These are phyloP conservation scores for Diaporthe batatas DNA, from an alignment of 2,329 filamentous ascomycete species.

Conservation along the genomic window DNA sequence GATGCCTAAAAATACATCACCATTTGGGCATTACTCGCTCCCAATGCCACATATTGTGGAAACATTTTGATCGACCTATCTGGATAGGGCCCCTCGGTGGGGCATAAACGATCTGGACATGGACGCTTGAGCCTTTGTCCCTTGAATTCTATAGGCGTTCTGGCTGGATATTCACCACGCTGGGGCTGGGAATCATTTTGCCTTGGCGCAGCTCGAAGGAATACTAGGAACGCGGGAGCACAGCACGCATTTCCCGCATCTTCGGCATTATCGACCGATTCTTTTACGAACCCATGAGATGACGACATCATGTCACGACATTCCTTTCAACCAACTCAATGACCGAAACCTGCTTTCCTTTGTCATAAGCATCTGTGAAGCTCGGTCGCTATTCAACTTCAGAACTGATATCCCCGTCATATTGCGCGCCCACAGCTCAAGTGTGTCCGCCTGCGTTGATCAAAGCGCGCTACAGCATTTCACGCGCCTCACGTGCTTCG, in stretches of 20 bases:
- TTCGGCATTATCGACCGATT: slow-evolving; percentile 36
- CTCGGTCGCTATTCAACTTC: slow-evolving; percentile 34
- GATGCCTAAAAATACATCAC: slow-evolving; percentile 60
- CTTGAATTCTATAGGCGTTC: slow-evolving; percentile 45
- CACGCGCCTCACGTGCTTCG: background rate
- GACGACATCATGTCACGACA: slow-evolving; percentile 40
- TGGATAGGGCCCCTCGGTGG: slow-evolving; percentile 49
- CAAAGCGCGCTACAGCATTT: slow-evolving; percentile 13
- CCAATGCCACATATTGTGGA: slow-evolving; percentile 37
- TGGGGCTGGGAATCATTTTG: slow-evolving; percentile 28
- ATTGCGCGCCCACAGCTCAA: slow-evolving; percentile 15
- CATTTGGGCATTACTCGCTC: slow-evolving; percentile 45
- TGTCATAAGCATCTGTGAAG: slow-evolving; percentile 23
- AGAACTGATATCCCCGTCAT: slow-evolving; percentile 33
- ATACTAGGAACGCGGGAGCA: slow-evolving; percentile 23
- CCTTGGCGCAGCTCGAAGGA: slow-evolving; percentile 27
- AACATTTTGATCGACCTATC: slow-evolving; percentile 49
- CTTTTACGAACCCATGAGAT: slow-evolving; percentile 39
- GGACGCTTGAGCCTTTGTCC: slow-evolving; percentile 40
- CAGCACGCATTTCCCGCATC: slow-evolving; percentile 37
- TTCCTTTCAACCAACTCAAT: slow-evolving; percentile 36
- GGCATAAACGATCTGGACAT: slow-evolving; percentile 44
- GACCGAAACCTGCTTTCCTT: slow-evolving; percentile 19
- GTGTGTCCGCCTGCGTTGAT: slow-evolving; percentile 18
- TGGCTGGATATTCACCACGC: slow-evolving; percentile 45